A percentile compares a stretch with the other conserved stretches of the same genome.
These are phyloP conservation scores for Avicennia marina DNA, from an alignment of 257 asterid genomes.

Conservation along the genomic window DNA sequence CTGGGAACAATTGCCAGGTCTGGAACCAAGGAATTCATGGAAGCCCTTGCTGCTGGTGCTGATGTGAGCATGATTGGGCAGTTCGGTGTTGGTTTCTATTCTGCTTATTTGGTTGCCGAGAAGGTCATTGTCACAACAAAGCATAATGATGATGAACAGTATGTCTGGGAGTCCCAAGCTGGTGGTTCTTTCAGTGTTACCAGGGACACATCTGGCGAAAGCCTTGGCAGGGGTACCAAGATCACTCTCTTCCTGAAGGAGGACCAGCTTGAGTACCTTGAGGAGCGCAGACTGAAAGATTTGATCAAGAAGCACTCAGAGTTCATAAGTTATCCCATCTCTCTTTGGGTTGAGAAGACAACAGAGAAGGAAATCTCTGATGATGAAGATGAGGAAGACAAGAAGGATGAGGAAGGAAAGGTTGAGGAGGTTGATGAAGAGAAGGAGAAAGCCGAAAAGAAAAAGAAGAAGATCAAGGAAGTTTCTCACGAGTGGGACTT, in stretches of 20 bases:
- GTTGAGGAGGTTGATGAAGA: background rate
- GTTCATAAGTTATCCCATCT: conserved; percentile 3
- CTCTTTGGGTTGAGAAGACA: conserved; percentile 8
- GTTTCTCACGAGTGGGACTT: background rate
- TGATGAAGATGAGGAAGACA: conserved; percentile 10
- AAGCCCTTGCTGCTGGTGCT: conserved; percentile 35
- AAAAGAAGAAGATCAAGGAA: conserved; percentile 8
- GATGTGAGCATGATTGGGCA: conserved; percentile 50
- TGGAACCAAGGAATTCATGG: background rate
- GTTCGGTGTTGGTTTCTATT: conserved; percentile 46
- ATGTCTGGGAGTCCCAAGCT: conserved; percentile 38
- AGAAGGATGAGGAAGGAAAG: conserved; percentile 8
- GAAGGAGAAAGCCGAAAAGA: background rate
- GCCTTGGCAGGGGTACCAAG: conserved; percentile 8
- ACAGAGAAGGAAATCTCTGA: conserved; percentile 12
- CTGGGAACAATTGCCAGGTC: conserved; percentile 5
- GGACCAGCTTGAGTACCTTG: conserved; percentile 12
- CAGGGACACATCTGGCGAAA: conserved; percentile 8
- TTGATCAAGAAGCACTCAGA: background rate
- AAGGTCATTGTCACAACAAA: conserved; percentile 39
- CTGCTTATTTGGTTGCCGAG: conserved; percentile 39
- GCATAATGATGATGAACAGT: conserved; percentile 44
- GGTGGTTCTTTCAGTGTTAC: conserved; percentile 8
- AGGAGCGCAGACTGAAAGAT: conserved; percentile 10
- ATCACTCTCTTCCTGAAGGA: conserved; percentile 5